Percentiles rank a stretch among this genome's conserved stretches.
These are phyloP conservation scores for Triticum monococcum DNA, from an alignment of 176 grass and related monocot species.

Conservation along the genomic window DNA sequence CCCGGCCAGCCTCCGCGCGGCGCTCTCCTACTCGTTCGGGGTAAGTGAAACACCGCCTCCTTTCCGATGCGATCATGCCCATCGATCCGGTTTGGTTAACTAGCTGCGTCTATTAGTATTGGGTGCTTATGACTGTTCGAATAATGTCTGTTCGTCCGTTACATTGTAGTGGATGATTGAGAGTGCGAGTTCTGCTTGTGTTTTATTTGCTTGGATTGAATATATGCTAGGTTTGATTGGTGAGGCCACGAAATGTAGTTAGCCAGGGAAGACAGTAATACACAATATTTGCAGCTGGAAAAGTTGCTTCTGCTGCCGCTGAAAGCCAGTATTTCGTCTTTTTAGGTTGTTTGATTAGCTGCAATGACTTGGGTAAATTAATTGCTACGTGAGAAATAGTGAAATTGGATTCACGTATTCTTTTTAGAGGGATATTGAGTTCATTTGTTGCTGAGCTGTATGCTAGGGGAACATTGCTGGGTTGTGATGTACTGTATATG, in stretches of 20 bases:
- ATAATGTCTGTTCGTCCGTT: not conserved
- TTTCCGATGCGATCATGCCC: constrained; percentile 23
- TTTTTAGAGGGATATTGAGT: not conserved
- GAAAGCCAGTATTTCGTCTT: not conserved
- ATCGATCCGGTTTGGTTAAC: not conserved
- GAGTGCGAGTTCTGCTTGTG: not conserved
- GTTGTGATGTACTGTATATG: not conserved
- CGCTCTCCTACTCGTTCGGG: constrained; percentile 90
- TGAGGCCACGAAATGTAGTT: not conserved
- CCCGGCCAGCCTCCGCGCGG: constrained; percentile 81
- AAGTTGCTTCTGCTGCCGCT: not conserved
- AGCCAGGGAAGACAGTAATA: not conserved
- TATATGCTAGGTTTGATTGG: not conserved
- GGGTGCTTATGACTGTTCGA: not conserved
- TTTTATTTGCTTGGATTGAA: not conserved
- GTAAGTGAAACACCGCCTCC: constrained; percentile 26
- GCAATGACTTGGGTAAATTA: not conserved
- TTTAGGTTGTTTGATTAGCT: constrained; percentile 2
- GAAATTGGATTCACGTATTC: not conserved
- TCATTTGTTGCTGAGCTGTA: not conserved
- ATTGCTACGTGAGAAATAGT: not conserved
- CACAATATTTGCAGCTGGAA: not conserved
- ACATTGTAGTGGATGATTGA: constrained; percentile 1
- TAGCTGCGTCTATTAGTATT: not conserved
- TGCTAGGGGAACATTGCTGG: not conserved